These are phyloP conservation scores for Caryopteris hybrid DNA, from an alignment of 305 asterid species.

Conservation along the genomic window DNA sequence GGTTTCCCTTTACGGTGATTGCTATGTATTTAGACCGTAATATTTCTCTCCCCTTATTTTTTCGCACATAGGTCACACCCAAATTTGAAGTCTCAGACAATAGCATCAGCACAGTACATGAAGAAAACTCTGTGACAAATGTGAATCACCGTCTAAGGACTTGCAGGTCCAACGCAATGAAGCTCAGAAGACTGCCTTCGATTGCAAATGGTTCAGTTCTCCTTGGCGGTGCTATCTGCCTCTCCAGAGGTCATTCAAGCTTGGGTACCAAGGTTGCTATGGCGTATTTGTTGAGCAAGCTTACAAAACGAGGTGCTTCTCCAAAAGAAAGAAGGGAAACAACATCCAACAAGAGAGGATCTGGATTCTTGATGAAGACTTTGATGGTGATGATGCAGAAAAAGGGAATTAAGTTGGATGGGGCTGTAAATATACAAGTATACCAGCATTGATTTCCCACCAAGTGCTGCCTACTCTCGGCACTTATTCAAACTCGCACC, in stretches of 20 bases:
- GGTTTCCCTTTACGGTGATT: background rate
- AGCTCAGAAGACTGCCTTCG: slow-evolving; percentile 41
- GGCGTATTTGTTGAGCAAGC: slow-evolving; percentile 72
- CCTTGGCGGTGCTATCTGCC: slow-evolving; percentile 71
- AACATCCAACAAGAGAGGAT: background rate
- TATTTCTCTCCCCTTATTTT: background rate
- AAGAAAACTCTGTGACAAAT: slow-evolving; percentile 27
- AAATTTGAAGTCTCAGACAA: slow-evolving; percentile 42
- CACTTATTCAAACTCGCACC: too few relatives aligned
- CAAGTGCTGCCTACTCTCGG: too few relatives aligned
- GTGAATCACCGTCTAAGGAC: slow-evolving; percentile 16
- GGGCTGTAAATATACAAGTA: background rate
- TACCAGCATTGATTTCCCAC: too few relatives aligned
- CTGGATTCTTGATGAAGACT: background rate
- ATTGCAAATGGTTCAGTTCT: slow-evolving; percentile 59
- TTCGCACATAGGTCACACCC: slow-evolving; percentile 49
- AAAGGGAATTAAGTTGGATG: background rate
- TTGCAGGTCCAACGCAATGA: slow-evolving; percentile 31
- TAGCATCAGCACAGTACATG: slow-evolving; percentile 11
- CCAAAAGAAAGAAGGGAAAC: slow-evolving; percentile 27
- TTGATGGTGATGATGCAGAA: too few relatives aligned
- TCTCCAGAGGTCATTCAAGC: slow-evolving; percentile 69
- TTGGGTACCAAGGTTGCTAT: slow-evolving; percentile 80
- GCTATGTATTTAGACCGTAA: background rate
- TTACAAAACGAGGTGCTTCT: slow-evolving; percentile 39